Evolutionary conservation across 148 eudicot genomes (phyloP), one percentile per base, ranked within the genome.

Genomic region (Fagopyrum tataricum): DNA sequence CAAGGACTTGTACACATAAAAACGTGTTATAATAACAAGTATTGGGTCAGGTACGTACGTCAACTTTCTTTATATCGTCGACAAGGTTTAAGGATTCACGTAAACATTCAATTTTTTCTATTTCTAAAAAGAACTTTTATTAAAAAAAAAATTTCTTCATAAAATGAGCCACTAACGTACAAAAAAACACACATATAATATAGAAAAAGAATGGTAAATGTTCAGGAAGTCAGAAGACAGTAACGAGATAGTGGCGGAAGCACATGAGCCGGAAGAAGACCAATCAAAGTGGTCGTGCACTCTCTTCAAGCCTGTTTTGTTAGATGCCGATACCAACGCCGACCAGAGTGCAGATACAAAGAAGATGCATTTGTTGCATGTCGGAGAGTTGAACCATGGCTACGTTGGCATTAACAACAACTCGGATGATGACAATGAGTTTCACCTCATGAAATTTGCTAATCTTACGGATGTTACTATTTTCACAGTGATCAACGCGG

Each of bases 251-350:
- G 64, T 58, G 4, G 26, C 23, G n/a, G 10, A 9, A 58, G 64
- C 64, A 14, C 8, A 58, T 58, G 1, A 58, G 64, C 64, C 64
- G 26, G 64, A 58, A 18, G 64, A 58, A 15, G 64, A 58, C 64
- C 23, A 58, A 58, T 58, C 64, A 15, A 58, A 58, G n/a, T 58
- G 64, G 64, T 58, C 20, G 0, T 58, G 64, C 26, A 58, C 64
- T 7, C 64, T 58, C 23, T 58, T 58, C 64, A 58, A 58, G 64
- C 64, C 64, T 5, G 0, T 58, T 9, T 58, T 23, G 6, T n/a
- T 58, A 10, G 64, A 58, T 15, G 2, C 26, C 5, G 64, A 58
- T 2, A 21, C 11, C 17, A 10, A 58, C 13, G 2, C 49, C 49
- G 13, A 46, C 49, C 9, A 26, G 31, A 26, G 31, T 26, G 31